Base-by-base conservation (phyloP, 139 green algal genomes). In the Coccomyxa sp. region DNA sequence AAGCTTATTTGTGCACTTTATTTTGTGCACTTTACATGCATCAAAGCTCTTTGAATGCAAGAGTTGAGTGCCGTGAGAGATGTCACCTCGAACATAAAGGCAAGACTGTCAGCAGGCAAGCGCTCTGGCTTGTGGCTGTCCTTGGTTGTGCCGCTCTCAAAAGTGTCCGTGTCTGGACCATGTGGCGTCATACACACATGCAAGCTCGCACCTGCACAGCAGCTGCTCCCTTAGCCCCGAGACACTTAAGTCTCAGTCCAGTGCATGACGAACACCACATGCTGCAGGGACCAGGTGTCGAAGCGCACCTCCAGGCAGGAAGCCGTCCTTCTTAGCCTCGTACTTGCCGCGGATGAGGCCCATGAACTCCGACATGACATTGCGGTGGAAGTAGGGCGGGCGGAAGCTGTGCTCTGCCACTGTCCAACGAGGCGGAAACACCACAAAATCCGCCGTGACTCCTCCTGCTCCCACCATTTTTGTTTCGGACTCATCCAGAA, bases 321-420 rank as follows among this genome's bases (percentile, higher is more conserved):
- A 98, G 75, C 92, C 93, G 14, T 90, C 92, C 28, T 90, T 83
- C 82, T 98, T 98, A 78, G 91, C 95, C 45, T 98, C 95, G 84
- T 98, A 98, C 80, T 84, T 80, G 10, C 92, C 95, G 1, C 83
- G 86, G 67, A 99, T 96, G 51, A 98, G 92, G 27, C 96, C 96
- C 96, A 99, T 99, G 91, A 98, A 99, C 91, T 99, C 96, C 77
- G 86, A 96, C 94, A 97, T 96, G 32, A 82, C 82, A 87, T 98
- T 98, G 30, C 94, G 58, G 67, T 77, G 79, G 30, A 60, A 84
- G n/a, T 98, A 98, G 45, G 96, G 95, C 27, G 96, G 96, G 45
- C 95, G 83, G 93, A 99, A 99, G 31, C 95, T 99, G 90, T 95
- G 85, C 84, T 98, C 88, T 12, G 95, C 92, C 77, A 98, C 96